Evolutionary conservation across 202 grass and related monocot species (phyloP), one percentile per base, ranked within the genome.

Genomic region (Zizania palustris): DNA sequence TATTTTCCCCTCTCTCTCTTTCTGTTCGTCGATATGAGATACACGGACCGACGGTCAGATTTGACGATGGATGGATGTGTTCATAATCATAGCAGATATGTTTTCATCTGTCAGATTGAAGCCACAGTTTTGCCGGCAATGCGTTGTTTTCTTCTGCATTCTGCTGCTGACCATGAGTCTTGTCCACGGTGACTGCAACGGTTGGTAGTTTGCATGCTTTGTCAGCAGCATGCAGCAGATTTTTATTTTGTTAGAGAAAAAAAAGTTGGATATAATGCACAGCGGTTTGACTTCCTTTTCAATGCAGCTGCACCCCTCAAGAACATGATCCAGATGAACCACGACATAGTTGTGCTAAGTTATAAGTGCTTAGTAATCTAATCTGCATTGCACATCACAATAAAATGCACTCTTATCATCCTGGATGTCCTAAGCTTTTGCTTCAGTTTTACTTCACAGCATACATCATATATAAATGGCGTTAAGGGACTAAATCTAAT

Each of bases 141-240:
- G 79, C 43, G 58, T 51, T 39, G 20, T 11, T 19, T 51, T 60
- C 40, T 19, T 10, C 34, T 48, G 74, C 44, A 74, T 7, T 60
- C 39, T 57, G 84, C 39, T 57, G 84, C 63, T 86, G 72, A 82
- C 33, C 42, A 9, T 50, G 49, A 33, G 35, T 67, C 69, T 60
- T 73, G 73, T 75, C 49, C 59, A 44, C 67, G 73, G 79, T 45
- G 67, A 62, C 73, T 61, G 60, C 62, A 50, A 35, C 60, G 73
- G 4, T 60, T 73, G 75, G 61, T 74, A 9, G 21, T 44, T 61
- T 79, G 53, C 54, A 61, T 34, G 42, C 50, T 73, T 59, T 9
- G 50, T 73, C 82, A 73, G 50, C 41, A 73, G 67, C 75, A 67
- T 72, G 4, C 34, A 63, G 50, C 42, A 19, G 19, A 41, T 67